A percentile compares a stretch with the other conserved stretches of the same genome.
Conservation (phyloP, 1,139 yeast genomes). For the Suhomyces taliae region DNA sequence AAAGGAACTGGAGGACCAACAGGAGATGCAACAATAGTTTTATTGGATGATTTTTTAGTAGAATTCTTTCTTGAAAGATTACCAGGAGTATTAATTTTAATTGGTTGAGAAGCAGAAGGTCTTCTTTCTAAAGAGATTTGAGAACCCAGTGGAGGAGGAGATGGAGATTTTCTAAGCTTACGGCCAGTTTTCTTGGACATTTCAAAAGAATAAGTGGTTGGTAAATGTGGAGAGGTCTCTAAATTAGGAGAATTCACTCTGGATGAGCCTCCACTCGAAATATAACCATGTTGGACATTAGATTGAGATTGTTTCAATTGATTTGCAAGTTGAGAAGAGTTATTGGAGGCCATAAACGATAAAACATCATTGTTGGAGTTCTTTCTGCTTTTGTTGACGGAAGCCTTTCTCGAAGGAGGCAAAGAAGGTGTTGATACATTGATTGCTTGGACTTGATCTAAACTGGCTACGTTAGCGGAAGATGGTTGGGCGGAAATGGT, state of each 20-base stretch:
- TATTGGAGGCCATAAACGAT: constrained; percentile 13
- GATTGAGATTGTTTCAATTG: constrained; percentile 6
- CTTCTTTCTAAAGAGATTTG: constrained; percentile 3
- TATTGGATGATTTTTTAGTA: constrained; percentile 20
- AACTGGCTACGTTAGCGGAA: constrained; percentile 18
- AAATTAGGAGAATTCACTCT: constrained; percentile 15
- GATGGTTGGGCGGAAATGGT: constrained; percentile 49
- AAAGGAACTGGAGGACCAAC: constrained; percentile 73
- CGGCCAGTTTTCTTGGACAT: constrained; percentile 8
- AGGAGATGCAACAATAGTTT: constrained; percentile 49
- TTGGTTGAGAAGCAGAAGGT: constrained; percentile 11
- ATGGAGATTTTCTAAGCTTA: constrained; percentile 9
- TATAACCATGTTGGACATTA: constrained; percentile 6
- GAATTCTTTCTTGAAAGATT: constrained; percentile 9
- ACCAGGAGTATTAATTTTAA: constrained; percentile 3
- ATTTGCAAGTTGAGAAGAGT: constrained; percentile 2
- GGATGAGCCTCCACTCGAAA: constrained; percentile 11
- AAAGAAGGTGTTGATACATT: constrained; percentile 3
- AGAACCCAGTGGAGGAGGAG: constrained; percentile 4
- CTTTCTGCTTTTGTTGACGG: constrained; percentile 11
- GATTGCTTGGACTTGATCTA: constrained; percentile 1
- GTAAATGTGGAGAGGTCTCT: constrained; percentile 10
- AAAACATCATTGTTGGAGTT: constrained; percentile 14
- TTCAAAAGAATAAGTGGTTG: constrained; percentile 6
- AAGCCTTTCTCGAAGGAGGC: constrained; percentile 17